phyloP scores from a whole-genome alignment of 495 filamentous ascomycete species.

The Neurospora sp. region DNA sequence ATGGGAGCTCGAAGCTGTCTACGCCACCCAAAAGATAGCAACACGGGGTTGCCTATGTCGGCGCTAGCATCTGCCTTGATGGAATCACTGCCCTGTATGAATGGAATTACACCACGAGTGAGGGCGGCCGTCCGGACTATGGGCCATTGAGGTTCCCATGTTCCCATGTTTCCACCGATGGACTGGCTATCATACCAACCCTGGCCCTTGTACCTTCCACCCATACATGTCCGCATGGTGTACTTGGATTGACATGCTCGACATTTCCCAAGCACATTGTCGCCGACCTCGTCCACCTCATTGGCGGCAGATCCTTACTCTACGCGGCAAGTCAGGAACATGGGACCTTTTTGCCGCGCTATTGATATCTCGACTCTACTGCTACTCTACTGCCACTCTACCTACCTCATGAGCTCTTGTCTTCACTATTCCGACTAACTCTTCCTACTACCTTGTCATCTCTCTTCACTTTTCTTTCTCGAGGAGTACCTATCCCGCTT shows the following conservation, averaged over 20 bases:
- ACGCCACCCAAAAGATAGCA: neutral
- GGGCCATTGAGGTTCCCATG: neutral
- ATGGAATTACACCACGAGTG: neutral
- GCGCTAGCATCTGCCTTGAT: neutral
- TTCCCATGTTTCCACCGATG: neutral
- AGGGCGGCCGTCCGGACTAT: neutral
- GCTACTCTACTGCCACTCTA: neutral
- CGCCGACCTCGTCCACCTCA: neutral
- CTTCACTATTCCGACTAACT: constrained; percentile 4
- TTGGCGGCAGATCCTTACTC: neutral
- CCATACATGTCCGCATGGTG: neutral
- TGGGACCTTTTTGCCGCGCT: constrained; percentile 5
- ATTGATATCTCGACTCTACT: constrained; percentile 10
- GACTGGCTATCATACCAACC: neutral
- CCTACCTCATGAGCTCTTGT: neutral
- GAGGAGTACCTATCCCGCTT: neutral
- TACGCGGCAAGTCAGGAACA: constrained; percentile 2
- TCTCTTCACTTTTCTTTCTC: neutral
- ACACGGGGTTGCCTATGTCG: neutral
- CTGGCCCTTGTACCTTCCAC: neutral
- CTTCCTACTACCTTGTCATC: constrained; percentile 3
- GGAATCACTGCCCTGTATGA: neutral
- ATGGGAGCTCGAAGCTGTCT: neutral
- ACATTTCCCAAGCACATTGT: constrained; percentile 1
- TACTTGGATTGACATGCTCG: constrained; percentile 1